Evolutionary conservation across 331 rosid species (phyloP).

Genomic region (Spiraea crenata): DNA sequence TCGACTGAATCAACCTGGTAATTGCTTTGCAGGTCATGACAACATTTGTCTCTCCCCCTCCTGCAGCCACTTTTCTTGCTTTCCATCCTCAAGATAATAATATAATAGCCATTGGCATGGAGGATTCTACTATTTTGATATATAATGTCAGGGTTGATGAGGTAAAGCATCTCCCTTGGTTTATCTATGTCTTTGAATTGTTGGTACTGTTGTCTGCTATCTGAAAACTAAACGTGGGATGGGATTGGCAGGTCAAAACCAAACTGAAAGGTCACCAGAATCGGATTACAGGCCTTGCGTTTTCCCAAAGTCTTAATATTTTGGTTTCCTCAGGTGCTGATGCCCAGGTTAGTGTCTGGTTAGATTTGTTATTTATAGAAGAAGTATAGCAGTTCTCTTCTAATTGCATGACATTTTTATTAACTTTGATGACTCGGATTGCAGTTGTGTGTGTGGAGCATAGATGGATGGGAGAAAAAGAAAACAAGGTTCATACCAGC

Average conservation of each 20-base stretch:
- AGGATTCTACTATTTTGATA: slow-evolving; percentile 44
- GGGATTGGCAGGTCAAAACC: slow-evolving; percentile 34
- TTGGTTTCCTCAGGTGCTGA: slow-evolving; percentile 47
- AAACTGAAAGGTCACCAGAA: slow-evolving; percentile 49
- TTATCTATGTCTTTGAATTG: not conserved
- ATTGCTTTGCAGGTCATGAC: slow-evolving; percentile 41
- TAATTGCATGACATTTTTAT: not conserved
- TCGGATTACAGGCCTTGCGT: slow-evolving; percentile 47
- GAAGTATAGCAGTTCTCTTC: not conserved
- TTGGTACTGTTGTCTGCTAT: not conserved
- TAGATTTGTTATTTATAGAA: not conserved
- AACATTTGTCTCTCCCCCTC: slow-evolving; percentile 48
- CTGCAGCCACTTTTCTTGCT: slow-evolving; percentile 47
- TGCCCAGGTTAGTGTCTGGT: slow-evolving; percentile 34
- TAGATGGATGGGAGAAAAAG: slow-evolving; percentile 52
- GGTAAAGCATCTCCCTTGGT: slow-evolving; percentile 23
- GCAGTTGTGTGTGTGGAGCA: slow-evolving; percentile 46
- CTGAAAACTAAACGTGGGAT: slow-evolving; percentile 9
- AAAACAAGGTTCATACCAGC: slow-evolving; percentile 44
- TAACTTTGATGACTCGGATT: not conserved
- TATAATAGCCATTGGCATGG: slow-evolving; percentile 51
- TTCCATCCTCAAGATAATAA: slow-evolving; percentile 51
- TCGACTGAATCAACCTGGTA: slow-evolving; percentile 9
- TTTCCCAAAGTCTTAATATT: slow-evolving; percentile 37
- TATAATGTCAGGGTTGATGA: slow-evolving; percentile 49